A percentile compares a stretch with the other conserved stretches of the same genome.
Evolutionary conservation across 2,329 filamentous ascomycete species (phyloP).

Genomic region (Cladophialophora psammophila): DNA sequence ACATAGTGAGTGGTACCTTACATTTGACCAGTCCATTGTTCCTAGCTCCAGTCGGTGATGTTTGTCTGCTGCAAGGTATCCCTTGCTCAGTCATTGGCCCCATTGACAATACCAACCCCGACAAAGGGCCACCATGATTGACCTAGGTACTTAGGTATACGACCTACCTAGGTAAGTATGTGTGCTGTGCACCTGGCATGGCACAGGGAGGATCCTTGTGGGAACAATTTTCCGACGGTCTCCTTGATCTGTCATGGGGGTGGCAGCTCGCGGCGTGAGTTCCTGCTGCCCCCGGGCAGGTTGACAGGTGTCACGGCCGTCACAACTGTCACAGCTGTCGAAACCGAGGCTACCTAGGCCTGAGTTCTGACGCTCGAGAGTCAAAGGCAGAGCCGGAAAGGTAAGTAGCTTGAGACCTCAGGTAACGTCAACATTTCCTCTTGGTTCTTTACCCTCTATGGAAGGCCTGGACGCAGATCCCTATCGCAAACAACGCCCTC

Average conservation of each 20-base stretch:
- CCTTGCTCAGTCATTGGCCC: background rate
- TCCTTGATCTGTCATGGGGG: background rate
- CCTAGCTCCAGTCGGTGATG: background rate
- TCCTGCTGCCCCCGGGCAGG: background rate
- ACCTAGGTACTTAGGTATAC: too few relatives aligned
- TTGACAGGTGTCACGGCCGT: background rate
- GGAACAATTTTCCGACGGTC: background rate
- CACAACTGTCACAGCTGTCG: background rate
- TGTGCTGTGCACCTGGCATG: background rate
- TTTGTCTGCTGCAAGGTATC: background rate
- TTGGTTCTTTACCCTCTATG: conserved; percentile 1
- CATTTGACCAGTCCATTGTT: conserved; percentile 10
- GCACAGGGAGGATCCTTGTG: background rate
- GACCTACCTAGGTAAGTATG: background rate
- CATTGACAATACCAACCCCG: background rate
- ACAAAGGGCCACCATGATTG: background rate
- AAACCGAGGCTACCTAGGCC: background rate
- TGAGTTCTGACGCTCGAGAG: background rate
- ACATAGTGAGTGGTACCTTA: conserved; percentile 9
- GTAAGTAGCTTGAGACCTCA: background rate
- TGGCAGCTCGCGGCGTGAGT: background rate
- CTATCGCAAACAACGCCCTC: background rate
- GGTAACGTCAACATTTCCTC: background rate
- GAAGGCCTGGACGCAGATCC: conserved; percentile 15
- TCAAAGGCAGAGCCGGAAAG: background rate